phyloP scores from a whole-genome alignment of 352 stramenopile species.

The Phytopythium oedochilum region DNA sequence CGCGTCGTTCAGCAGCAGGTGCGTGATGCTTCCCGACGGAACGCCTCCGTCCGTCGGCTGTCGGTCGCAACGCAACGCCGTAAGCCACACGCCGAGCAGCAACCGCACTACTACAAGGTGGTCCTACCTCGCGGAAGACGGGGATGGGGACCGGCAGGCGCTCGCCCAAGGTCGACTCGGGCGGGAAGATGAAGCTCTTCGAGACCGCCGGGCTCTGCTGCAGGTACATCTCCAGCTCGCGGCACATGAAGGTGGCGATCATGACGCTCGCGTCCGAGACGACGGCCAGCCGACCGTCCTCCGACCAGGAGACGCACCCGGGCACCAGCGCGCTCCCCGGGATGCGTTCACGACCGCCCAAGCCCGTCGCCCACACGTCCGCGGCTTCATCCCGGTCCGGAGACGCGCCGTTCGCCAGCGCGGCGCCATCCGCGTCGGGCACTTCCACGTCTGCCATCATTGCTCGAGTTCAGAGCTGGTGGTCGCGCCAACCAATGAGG shows the following conservation, averaged over 20 bases:
- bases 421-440: neutral
- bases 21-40: conserved; percentile 32
- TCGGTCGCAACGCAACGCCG: neutral
- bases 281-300: conserved; percentile 67
- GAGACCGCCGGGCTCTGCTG: conserved; percentile 69
- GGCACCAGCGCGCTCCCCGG: conserved; percentile 64
- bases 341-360: conserved; percentile 52
- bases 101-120: too few species aligned
- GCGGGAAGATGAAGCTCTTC: conserved; percentile 80
- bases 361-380: neutral
- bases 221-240: conserved; percentile 79
- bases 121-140: conserved; percentile 29
- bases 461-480: neutral
- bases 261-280: conserved; percentile 73
- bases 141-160: conserved; percentile 48
- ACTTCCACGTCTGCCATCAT: neutral
- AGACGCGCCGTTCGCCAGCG: neutral
- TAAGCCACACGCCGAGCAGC: neutral
- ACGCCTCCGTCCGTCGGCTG: conserved; percentile 21
- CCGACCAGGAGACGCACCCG: conserved; percentile 58
- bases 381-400: neutral
- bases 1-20: conserved; percentile 60
- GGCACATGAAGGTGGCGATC: conserved; percentile 73
- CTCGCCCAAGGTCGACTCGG: conserved; percentile 30
- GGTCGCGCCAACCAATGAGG: neutral